Evolutionary conservation across 345 rosid species (phyloP), one percentile per base, ranked within the genome.

Genomic region (Sapria himalayana): DNA sequence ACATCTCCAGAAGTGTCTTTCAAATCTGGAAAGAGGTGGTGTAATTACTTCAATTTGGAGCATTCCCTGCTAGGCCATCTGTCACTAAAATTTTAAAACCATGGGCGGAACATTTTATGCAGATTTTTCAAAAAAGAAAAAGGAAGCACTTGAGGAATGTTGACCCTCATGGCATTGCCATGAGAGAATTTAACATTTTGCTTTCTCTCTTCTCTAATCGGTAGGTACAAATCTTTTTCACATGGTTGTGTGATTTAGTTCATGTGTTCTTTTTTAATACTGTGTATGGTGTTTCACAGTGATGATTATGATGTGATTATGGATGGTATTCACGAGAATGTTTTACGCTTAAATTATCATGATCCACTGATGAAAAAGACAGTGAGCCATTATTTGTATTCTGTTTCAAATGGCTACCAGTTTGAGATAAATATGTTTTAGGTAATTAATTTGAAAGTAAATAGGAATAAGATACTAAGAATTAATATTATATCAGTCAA

Each of bases 11-110:
- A 61, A 69, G 70, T 65, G 60, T 71, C 46, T 89, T 76, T 66
- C 93, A 89, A 47, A 65, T 89, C 60, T 89, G 94, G 98, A 89
- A 76, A 64, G 98, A 82, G 94, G 98, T 82, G 50, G 34, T 14
- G 25, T 16, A 19, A n/a, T n/a, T n/a, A n/a, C n/a, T n/a, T n/a
- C n/a, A n/a, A n/a, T n/a, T n/a, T n/a, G n/a, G n/a, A n/a, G n/a
- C n/a, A n/a, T n/a, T n/a, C n/a, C n/a, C n/a, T n/a, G n/a, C n/a
- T n/a, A n/a, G n/a, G n/a, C n/a, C n/a, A n/a, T n/a, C n/a, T n/a
- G n/a, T n/a, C n/a, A n/a, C n/a, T n/a, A n/a, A n/a, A n/a, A n/a
- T n/a, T n/a, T n/a, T n/a, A n/a, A n/a, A n/a, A n/a, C n/a, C n/a
- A n/a, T n/a, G n/a, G n/a, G n/a, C n/a, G n/a, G 41, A 41, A 52